Evolutionary conservation across 257 asterid genomes (phyloP).

Genomic region (Handroanthus guayacan): DNA sequence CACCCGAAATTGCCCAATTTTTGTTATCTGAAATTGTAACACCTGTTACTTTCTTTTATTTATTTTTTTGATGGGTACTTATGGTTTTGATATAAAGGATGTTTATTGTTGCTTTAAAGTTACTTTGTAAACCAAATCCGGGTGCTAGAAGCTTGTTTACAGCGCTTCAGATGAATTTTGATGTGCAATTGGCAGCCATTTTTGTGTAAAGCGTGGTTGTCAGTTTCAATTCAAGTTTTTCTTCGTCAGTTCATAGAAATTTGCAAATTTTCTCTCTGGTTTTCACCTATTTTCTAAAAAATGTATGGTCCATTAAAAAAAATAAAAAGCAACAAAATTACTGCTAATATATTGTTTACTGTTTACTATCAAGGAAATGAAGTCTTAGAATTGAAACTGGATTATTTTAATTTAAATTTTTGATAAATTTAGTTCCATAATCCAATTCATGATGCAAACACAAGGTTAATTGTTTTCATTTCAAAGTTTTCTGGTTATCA

Average conservation of each 20-base stretch:
- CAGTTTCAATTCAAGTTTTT: not conserved
- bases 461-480: not conserved
- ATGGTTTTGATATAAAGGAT: not conserved
- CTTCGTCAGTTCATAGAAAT: not conserved
- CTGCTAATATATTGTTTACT: too few species aligned
- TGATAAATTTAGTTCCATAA: not conserved
- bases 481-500: not conserved
- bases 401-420: not conserved
- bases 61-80: not conserved
- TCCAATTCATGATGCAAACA: not conserved
- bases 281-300: not conserved
- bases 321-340: too few species aligned
- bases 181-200: not conserved
- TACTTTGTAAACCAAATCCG: not conserved
- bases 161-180: slow-evolving; percentile 17
- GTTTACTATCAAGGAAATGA: not conserved
- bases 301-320: too few species aligned
- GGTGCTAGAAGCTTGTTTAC: not conserved
- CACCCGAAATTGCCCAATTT: not conserved
- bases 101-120: not conserved
- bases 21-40: not conserved
- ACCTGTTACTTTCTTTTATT: not conserved
- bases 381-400: too few species aligned
- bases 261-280: slow-evolving; percentile 12
- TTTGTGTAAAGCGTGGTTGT: not conserved